phyloP scores from a whole-genome alignment of 78 protist species.

The Mastigamoeba balamuthi region DNA sequence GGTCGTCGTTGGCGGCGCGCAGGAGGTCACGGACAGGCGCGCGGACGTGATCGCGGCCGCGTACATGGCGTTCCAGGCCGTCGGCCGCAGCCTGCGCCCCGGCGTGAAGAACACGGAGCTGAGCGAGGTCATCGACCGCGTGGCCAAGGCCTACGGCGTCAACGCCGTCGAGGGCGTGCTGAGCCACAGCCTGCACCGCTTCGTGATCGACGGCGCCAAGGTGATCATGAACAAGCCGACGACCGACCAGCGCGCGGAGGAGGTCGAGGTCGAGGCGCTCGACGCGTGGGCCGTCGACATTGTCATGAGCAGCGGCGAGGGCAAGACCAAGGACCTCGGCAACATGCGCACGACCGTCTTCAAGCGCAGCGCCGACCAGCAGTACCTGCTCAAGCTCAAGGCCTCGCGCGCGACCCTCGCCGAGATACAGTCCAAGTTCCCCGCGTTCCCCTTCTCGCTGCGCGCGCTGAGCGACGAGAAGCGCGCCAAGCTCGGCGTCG shows the following conservation, averaged over 20 bases:
- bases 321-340: slow-evolving; percentile 54
- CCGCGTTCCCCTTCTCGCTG: slow-evolving; percentile 51
- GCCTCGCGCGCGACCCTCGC: slow-evolving; percentile 60
- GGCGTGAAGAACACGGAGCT: slow-evolving; percentile 61
- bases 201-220: slow-evolving; percentile 77
- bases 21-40: slow-evolving; percentile 29
- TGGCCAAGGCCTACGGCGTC: slow-evolving; percentile 45
- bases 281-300: slow-evolving; percentile 82
- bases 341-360: slow-evolving; percentile 71
- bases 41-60: slow-evolving; percentile 91
- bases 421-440: slow-evolving; percentile 42
- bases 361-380: slow-evolving; percentile 69
- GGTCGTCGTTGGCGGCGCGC: slow-evolving; percentile 36
- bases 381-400: slow-evolving; percentile 77
- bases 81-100: slow-evolving; percentile 49
- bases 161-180: slow-evolving; percentile 82
- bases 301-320: slow-evolving; percentile 81
- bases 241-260: slow-evolving; percentile 39
- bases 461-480: slow-evolving; percentile 61
- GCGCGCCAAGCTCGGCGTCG: slow-evolving; percentile 69
- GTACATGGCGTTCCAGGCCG: slow-evolving; percentile 74
- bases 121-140: slow-evolving; percentile 53
- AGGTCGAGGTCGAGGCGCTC: slow-evolving; percentile 5
- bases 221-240: slow-evolving; percentile 39
- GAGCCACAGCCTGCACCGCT: slow-evolving; percentile 79